phyloP scores from a whole-genome alignment of 2,329 filamentous ascomycete species.

The Camillea tinctor region DNA sequence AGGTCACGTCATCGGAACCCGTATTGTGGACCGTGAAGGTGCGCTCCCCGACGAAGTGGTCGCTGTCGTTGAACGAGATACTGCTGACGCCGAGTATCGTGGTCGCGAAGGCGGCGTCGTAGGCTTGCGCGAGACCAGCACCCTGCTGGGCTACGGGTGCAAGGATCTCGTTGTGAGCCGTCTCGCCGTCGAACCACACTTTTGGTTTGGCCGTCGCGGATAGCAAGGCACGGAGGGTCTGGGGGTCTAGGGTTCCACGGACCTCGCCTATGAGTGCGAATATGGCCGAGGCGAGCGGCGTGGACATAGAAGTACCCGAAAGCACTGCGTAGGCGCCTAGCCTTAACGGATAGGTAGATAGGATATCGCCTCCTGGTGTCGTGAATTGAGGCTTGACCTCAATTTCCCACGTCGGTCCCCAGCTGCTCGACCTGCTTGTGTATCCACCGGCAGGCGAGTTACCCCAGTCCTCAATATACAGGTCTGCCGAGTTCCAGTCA shows the following conservation, averaged over 20 bases:
- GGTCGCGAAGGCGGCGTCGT: conserved; percentile 38
- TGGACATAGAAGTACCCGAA: conserved; percentile 55
- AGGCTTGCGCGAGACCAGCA: conserved; percentile 42
- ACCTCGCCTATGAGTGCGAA: conserved; percentile 33
- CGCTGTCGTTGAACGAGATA: conserved; percentile 45
- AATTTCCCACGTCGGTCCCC: conserved; percentile 48
- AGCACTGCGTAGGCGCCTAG: conserved; percentile 46
- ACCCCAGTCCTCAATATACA: conserved; percentile 9
- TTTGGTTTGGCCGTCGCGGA: conserved; percentile 32
- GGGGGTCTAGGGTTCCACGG: conserved; percentile 27
- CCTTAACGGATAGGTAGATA: conserved; percentile 48
- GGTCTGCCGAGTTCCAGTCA: conserved; percentile 7
- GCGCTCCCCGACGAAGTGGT: conserved; percentile 34
- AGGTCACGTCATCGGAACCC: conserved; percentile 35
- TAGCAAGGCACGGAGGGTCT: conserved; percentile 27
- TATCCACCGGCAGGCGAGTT: conserved; percentile 35
- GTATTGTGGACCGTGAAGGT: conserved; percentile 41
- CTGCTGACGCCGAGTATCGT: conserved; percentile 37
- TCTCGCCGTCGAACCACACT: conserved; percentile 31
- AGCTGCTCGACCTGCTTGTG: conserved; percentile 39
- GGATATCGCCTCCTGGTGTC: conserved; percentile 48
- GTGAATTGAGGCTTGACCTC: conserved; percentile 48
- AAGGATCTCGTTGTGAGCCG: conserved; percentile 1
- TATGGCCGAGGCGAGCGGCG: conserved; percentile 44
- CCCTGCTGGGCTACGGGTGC: conserved; percentile 42